phyloP scores from a whole-genome alignment of 306 rosid species.

The Medicago arabica region DNA sequence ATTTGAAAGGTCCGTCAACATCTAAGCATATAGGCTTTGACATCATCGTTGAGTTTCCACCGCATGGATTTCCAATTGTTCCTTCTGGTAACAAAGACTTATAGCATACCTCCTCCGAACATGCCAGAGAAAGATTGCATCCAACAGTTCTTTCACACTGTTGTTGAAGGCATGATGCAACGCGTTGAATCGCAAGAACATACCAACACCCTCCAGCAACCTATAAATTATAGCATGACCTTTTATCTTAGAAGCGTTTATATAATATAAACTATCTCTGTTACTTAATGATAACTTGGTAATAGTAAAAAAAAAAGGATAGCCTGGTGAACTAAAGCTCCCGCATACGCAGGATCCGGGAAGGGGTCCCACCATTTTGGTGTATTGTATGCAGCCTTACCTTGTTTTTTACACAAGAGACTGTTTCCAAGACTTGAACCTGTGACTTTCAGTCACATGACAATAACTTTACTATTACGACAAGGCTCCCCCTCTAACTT shows the following conservation, averaged over 20 bases:
- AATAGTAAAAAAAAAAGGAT: no score
- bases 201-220: conserved; percentile 99
- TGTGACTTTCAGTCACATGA: no score
- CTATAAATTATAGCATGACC: conserved; percentile 38
- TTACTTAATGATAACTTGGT: no score
- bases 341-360: no score
- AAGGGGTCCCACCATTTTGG: no score
- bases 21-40: conserved; percentile 77
- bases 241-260: not conserved
- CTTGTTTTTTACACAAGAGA: no score
- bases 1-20: conserved; percentile 72
- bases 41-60: conserved; percentile 60
- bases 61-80: conserved; percentile 54
- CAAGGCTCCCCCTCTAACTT: no score
- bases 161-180: conserved; percentile 80
- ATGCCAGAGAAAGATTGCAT: conserved; percentile 77
- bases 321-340: no score
- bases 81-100: conserved; percentile 49
- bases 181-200: conserved; percentile 95
- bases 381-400: no score
- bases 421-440: no score
- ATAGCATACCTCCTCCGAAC: conserved; percentile 83
- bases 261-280: not conserved
- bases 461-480: no score
- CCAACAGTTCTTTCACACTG: conserved; percentile 67